Evolutionary conservation across 192 early-diverging fungal genomes (phyloP), one percentile per base, ranked within the genome.

Genomic region (Coemansia sp.): DNA sequence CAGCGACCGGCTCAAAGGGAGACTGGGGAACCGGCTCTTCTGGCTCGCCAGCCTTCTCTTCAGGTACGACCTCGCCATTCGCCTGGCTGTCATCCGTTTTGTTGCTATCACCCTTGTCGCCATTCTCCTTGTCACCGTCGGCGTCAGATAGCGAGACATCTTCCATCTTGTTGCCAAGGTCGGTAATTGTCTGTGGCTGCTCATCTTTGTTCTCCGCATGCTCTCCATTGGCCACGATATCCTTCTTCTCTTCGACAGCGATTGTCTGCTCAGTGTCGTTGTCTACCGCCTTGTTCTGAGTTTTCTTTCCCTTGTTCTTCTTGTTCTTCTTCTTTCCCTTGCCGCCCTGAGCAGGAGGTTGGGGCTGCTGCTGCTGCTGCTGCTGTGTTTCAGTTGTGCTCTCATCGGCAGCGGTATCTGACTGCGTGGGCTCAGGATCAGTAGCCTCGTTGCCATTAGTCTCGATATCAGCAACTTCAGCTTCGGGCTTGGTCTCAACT

Each of bases 91-190:
- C n/a, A n/a, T n/a, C n/a, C n/a, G n/a, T n/a, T n/a, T n/a, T n/a
- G n/a, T n/a, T n/a, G n/a, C n/a, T n/a, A 39, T 14, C n/a, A 1
- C 15, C 22, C 4, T 33, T 24, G 11, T 71, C 66, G 17, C 45
- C 64, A 34, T 78, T 67, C n/a, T 50, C 24, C 13, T 63, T 51
- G 12, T 68, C 40, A 15, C 27, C 24, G 2, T 73, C 66, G 37
- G 53, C 58, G 24, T 73, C 67, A 1, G 70, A 59, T n/a, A 76
- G 58, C 40, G 70, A 73, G 9, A 81, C 71, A 24, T 79, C 73
- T 15, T 84, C 84, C 59, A 84, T 80, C 18, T 65, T 54, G 40
- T 76, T 66, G 12, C 71, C 66, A 14, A 82, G 67, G 17, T 65
- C 67, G 0, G 69, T 52, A 37, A 72, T 64, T 17, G 59, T 69